Conservation (phyloP, 768 basidiomycete species). For the Hypholoma fasciculare region DNA sequence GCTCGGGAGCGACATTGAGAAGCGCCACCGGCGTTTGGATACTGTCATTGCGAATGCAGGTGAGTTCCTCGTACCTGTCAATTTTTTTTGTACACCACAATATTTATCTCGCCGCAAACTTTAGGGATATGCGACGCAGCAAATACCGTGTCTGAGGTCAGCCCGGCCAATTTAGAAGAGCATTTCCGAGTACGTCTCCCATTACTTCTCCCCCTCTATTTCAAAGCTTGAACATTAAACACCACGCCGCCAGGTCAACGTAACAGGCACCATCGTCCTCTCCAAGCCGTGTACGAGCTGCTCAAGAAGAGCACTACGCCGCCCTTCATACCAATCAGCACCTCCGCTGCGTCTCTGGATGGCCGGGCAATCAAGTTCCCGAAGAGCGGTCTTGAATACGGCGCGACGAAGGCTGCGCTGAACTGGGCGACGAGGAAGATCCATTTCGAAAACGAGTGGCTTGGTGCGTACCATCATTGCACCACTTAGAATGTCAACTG, state of each 20-base stretch:
- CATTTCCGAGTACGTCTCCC: no score
- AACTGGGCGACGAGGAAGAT: constrained; percentile 4
- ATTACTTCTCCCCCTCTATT: no score
- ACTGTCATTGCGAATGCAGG: not conserved
- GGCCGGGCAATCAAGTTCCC: not conserved
- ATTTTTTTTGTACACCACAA: no score
- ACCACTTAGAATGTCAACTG: not conserved
- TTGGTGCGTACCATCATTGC: not conserved
- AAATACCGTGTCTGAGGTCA: no score
- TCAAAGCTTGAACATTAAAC: no score
- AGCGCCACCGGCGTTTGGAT: not conserved
- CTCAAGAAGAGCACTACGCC: not conserved
- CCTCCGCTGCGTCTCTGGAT: no score
- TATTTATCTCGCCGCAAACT: no score
- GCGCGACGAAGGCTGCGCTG: not conserved
- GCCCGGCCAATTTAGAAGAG: no score
- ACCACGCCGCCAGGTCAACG: no score
- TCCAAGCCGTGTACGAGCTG: not conserved
- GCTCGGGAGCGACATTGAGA: not conserved
- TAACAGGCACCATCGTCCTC: not conserved
- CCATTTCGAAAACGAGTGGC: constrained; percentile 5
- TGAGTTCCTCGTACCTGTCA: no score
- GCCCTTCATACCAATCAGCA: not conserved
- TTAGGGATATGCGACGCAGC: no score
- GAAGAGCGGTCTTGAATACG: not conserved